Evolutionary conservation across 2,329 filamentous ascomycete species (phyloP).

Genomic region (Thelonectria rubi): DNA sequence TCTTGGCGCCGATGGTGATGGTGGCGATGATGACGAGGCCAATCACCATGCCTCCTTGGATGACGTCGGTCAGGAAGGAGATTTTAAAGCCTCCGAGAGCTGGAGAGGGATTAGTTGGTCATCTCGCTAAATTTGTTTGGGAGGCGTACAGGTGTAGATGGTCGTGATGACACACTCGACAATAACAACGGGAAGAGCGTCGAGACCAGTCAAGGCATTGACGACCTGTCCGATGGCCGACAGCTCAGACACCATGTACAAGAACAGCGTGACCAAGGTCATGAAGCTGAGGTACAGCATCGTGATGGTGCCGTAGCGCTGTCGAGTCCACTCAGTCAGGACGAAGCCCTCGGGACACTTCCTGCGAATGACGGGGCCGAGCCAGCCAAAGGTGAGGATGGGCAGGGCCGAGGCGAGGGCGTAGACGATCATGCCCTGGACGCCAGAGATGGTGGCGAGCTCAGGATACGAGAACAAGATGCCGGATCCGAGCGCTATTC

Average conservation of each 20-base stretch:
- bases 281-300: conserved; percentile 80
- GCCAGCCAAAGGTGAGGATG: conserved; percentile 75
- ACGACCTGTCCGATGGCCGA: conserved; percentile 84
- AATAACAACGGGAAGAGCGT: conserved; percentile 79
- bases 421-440: conserved; percentile 82
- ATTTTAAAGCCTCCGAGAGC: conserved; percentile 84
- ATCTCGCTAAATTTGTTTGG: too few relatives aligned
- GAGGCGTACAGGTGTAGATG: conserved; percentile 82
- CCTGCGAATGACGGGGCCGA: conserved; percentile 80
- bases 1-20: conserved; percentile 80
- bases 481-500: conserved; percentile 79
- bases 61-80: conserved; percentile 84
- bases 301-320: conserved; percentile 75
- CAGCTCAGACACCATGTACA: conserved; percentile 88
- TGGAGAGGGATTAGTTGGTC: too few relatives aligned
- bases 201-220: conserved; percentile 75
- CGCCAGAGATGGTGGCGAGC: conserved; percentile 78
- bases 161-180: conserved; percentile 82
- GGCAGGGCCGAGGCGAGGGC: conserved; percentile 77
- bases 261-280: conserved; percentile 81
- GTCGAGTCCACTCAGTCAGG: conserved; percentile 83
- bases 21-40: conserved; percentile 78
- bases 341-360: conserved; percentile 88
- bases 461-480: conserved; percentile 86
- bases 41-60: conserved; percentile 82